A percentile compares a stretch with the other conserved stretches of the same genome.
Evolutionary conservation across 1,284 basidiomycete genomes (phyloP).

Genomic region (Pyrrhoderma lamaoense): DNA sequence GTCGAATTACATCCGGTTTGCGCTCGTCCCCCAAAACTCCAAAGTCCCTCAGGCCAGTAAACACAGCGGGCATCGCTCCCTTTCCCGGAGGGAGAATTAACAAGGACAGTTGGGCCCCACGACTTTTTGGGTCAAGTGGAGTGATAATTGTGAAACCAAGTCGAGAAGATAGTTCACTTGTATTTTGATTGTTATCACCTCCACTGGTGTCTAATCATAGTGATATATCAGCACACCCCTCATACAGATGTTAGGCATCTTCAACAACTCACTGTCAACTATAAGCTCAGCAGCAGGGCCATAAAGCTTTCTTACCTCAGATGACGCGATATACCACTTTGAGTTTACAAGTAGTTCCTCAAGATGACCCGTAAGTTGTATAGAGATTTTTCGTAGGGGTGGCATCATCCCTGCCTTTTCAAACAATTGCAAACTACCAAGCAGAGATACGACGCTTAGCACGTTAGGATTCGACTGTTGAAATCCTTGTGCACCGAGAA

Average conservation of each 20-base stretch:
- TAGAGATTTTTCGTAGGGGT: slow-evolving; percentile 61
- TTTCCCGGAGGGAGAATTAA: slow-evolving; percentile 61
- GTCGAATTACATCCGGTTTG: slow-evolving; percentile 82
- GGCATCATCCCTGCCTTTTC: slow-evolving; percentile 68
- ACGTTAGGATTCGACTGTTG: slow-evolving; percentile 92
- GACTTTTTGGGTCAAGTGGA: slow-evolving; percentile 53
- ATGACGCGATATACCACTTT: slow-evolving; percentile 49
- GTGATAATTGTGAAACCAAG: slow-evolving; percentile 85
- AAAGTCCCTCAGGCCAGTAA: slow-evolving; percentile 48
- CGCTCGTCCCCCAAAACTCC: slow-evolving; percentile 90
- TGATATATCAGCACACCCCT: too few relatives aligned
- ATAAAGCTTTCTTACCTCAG: slow-evolving; percentile 32
- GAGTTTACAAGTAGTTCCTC: slow-evolving; percentile 58
- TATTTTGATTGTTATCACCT: slow-evolving; percentile 10
- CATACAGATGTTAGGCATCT: too few relatives aligned
- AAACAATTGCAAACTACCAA: slow-evolving; percentile 80
- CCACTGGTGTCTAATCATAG: background rate
- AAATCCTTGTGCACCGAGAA: slow-evolving; percentile 88
- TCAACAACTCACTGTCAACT: background rate
- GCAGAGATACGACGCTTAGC: slow-evolving; percentile 69
- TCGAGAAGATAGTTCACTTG: slow-evolving; percentile 19
- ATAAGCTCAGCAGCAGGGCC: slow-evolving; percentile 9
- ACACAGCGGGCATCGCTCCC: slow-evolving; percentile 67
- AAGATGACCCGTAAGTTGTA: slow-evolving; percentile 64
- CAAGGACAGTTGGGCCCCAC: slow-evolving; percentile 84